Percentiles rank a stretch among this genome's conserved stretches.
Conservation (phyloP, 257 asterid species). For the Solanum ossicruentum region DNA sequence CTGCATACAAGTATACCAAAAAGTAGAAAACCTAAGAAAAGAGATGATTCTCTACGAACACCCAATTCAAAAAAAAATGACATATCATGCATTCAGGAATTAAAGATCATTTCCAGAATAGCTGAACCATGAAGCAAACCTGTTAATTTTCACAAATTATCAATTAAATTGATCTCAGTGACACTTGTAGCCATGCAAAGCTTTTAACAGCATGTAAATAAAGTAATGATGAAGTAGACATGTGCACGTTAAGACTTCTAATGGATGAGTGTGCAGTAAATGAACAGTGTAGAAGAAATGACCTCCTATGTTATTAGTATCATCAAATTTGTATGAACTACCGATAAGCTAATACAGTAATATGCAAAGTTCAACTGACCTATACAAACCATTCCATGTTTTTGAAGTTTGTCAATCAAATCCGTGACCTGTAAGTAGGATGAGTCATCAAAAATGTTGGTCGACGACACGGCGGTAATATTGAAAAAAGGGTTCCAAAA, state of each 20-base stretch:
- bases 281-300: background rate
- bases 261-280: background rate
- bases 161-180: background rate
- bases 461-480: background rate
- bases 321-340: background rate
- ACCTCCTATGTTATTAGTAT: background rate
- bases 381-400: slow-evolving; percentile 56
- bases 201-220: background rate
- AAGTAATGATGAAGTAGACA: background rate
- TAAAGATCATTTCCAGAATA: background rate
- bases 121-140: background rate
- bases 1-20: background rate
- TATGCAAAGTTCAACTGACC: slow-evolving; percentile 14
- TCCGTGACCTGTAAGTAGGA: slow-evolving; percentile 56
- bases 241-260: background rate
- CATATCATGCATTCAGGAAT: background rate
- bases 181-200: background rate
- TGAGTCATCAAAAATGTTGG: slow-evolving; percentile 1
- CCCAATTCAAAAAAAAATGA: background rate
- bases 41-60: background rate
- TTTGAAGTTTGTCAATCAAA: slow-evolving; percentile 51
- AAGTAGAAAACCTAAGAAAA: background rate
- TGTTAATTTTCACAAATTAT: background rate
- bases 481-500: background rate
- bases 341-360: background rate